Evolutionary conservation across 805 yeast species (phyloP).

Genomic region (Candida sanyiensis): DNA sequence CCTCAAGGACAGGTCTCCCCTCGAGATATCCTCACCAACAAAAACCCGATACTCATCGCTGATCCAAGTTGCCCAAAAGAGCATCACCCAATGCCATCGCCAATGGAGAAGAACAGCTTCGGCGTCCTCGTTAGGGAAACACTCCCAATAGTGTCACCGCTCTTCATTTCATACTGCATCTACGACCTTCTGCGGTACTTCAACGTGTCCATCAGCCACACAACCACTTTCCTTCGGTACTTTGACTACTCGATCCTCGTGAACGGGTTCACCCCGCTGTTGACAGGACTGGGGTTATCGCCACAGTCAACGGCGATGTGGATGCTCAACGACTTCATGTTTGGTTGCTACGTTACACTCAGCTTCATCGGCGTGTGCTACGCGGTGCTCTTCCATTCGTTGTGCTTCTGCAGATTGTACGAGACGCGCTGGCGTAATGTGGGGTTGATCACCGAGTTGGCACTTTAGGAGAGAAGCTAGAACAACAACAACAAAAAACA

Average conservation of each 20-base stretch:
- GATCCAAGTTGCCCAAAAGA: no score
- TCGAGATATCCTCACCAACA: no score
- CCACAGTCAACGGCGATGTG: neutral
- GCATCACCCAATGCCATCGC: slow-evolving; percentile 5
- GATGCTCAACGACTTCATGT: slow-evolving; percentile 4
- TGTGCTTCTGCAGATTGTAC: slow-evolving; percentile 18
- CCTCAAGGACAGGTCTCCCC: no score
- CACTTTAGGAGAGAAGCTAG: neutral
- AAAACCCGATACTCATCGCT: neutral
- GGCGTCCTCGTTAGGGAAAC: slow-evolving; percentile 13
- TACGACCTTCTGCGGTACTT: slow-evolving; percentile 15
- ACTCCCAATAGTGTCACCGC: slow-evolving; percentile 17
- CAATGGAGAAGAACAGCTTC: slow-evolving; percentile 6
- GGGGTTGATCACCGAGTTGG: neutral
- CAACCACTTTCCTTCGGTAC: slow-evolving; percentile 16
- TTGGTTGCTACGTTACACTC: slow-evolving; percentile 8
- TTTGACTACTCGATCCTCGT: slow-evolving; percentile 16
- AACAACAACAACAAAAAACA: neutral
- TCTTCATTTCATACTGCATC: slow-evolving; percentile 15
- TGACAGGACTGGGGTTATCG: slow-evolving; percentile 2
- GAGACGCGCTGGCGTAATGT: slow-evolving; percentile 22
- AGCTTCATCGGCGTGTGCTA: slow-evolving; percentile 13
- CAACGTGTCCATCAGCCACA: neutral
- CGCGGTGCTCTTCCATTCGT: slow-evolving; percentile 15
- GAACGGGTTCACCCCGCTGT: slow-evolving; percentile 17